phyloP scores from a whole-genome alignment of 352 stramenopile genomes.

The Phytophthora pseudosyringae region DNA sequence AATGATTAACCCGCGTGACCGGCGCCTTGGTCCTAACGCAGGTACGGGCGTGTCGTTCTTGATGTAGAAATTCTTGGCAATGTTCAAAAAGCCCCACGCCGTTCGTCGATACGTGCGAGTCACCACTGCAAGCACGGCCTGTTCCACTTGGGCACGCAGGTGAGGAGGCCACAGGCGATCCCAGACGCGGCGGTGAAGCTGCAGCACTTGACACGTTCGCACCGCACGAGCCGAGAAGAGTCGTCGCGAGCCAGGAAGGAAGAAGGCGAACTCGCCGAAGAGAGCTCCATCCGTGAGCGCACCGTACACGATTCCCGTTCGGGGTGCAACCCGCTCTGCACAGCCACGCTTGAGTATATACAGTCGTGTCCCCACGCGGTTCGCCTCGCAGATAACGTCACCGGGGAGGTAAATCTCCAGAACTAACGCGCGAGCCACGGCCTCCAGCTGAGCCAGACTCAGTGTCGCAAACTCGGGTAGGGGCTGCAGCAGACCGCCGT shows the following conservation, averaged over 20 bases:
- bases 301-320: conserved; percentile 48
- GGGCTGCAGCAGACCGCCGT: conserved; percentile 38
- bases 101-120: conserved; percentile 44
- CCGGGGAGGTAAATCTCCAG: conserved; percentile 72
- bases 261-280: conserved; percentile 75
- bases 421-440: conserved; percentile 49
- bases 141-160: conserved; percentile 49
- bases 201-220: conserved; percentile 67
- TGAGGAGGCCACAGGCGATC: conserved; percentile 53
- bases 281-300: conserved; percentile 39
- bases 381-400: conserved; percentile 65
- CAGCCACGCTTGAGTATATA: conserved; percentile 59
- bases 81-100: conserved; percentile 52
- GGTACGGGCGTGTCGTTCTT: conserved; percentile 50
- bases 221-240: conserved; percentile 57
- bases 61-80: conserved; percentile 72
- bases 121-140: conserved; percentile 43
- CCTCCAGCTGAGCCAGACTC: conserved; percentile 54
- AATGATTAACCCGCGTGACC: neutral
- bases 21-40: conserved; percentile 13
- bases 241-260: conserved; percentile 50
- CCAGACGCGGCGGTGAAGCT: conserved; percentile 61
- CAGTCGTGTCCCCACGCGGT: conserved; percentile 45
- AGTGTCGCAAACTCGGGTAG: conserved; percentile 49
- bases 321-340: conserved; percentile 51